Evolutionary conservation across 2,329 filamentous ascomycete species (phyloP).

Genomic region (Alternaria arborescens): DNA sequence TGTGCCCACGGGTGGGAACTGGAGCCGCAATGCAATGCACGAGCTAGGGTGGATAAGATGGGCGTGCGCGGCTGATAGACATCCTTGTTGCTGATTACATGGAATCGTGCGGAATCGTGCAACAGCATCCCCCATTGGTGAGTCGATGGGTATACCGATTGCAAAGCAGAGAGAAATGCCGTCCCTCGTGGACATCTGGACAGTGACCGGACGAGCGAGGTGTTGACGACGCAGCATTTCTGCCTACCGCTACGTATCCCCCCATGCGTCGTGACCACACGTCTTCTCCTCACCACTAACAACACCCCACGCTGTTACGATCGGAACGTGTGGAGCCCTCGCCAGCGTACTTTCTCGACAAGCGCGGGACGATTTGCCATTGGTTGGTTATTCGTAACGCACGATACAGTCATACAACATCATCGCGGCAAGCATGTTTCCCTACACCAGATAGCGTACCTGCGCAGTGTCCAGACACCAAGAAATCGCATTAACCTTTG

Average conservation of each 20-base stretch:
- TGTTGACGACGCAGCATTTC: constrained; percentile 1
- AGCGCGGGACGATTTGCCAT: constrained; percentile 23
- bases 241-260: constrained; percentile 14
- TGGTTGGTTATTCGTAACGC: constrained; percentile 20
- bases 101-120: constrained; percentile 13
- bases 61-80: constrained; percentile 20
- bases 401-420: constrained; percentile 46
- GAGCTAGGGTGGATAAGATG: constrained; percentile 5
- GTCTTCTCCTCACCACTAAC: constrained; percentile 6
- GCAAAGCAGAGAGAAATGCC: constrained; percentile 5
- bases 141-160: constrained; percentile 3
- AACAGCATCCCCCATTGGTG: constrained; percentile 6
- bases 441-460: constrained; percentile 20
- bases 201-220: constrained; percentile 4
- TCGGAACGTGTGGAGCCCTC: not conserved
- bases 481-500: constrained; percentile 18
- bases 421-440: constrained; percentile 23
- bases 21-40: constrained; percentile 34
- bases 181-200: constrained; percentile 1
- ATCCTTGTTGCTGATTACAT: constrained; percentile 12
- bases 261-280: constrained; percentile 7
- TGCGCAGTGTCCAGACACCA: constrained; percentile 24
- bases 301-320: constrained; percentile 14
- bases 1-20: constrained; percentile 24
- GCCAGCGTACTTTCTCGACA: constrained; percentile 8